These are phyloP conservation scores for Termitomyces titanicus DNA, from an alignment of 768 basidiomycete species.

Conservation along the genomic window DNA sequence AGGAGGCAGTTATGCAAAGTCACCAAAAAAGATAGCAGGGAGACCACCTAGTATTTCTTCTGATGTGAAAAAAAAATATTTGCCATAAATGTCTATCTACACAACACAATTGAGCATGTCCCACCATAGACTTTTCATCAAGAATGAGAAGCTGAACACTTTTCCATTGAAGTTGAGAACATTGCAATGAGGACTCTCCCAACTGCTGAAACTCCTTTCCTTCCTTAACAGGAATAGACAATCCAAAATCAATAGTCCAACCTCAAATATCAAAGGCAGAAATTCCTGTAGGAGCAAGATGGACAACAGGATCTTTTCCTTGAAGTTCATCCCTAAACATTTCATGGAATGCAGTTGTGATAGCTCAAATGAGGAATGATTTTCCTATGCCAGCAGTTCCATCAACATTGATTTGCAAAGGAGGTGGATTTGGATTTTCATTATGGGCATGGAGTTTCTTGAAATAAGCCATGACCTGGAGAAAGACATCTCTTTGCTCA, in stretches of 20 bases:
- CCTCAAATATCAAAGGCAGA: conserved; percentile 18
- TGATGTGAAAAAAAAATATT: conserved; percentile 4
- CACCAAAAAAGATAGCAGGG: conserved; percentile 20
- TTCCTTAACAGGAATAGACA: conserved; percentile 3
- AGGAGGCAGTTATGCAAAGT: conserved; percentile 27
- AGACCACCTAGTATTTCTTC: conserved; percentile 16
- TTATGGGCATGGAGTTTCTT: too few species aligned
- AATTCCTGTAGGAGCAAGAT: conserved; percentile 15
- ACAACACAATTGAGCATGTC: conserved; percentile 12
- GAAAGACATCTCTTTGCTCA: too few species aligned
- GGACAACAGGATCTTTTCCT: too few species aligned
- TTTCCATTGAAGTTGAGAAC: background rate
- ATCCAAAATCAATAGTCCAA: too few species aligned
- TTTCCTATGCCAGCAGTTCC: conserved; percentile 27
- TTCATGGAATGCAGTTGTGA: conserved; percentile 17
- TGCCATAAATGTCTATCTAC: conserved; percentile 16
- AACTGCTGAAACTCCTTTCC: background rate
- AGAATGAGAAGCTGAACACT: too few species aligned
- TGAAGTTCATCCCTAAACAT: too few species aligned
- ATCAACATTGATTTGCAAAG: too few species aligned
- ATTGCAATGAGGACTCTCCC: too few species aligned
- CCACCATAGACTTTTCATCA: too few species aligned
- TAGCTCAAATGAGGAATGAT: conserved; percentile 22
- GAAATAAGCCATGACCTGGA: too few species aligned
- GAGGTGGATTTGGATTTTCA: too few species aligned